Evolutionary conservation across 768 basidiomycete genomes (phyloP).

Genomic region (Hypholoma fasciculare): DNA sequence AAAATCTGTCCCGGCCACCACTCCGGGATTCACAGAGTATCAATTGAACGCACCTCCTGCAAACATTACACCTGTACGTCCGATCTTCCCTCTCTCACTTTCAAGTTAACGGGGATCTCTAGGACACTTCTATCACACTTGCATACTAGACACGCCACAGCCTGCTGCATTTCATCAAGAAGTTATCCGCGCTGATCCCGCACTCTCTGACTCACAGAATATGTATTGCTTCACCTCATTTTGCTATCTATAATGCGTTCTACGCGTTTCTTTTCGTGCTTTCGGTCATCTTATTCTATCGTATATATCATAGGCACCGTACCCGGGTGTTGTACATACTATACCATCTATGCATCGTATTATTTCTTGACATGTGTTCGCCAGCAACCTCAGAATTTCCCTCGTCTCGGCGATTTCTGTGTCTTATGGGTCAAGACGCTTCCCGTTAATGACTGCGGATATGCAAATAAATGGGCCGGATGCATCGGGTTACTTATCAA

Average conservation of each 20-base stretch:
- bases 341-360: background rate
- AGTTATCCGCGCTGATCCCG: background rate
- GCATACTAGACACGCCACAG: background rate
- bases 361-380: background rate
- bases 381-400: too few species aligned
- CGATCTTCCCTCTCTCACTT: background rate
- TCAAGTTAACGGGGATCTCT: background rate
- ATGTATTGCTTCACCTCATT: background rate
- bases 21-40: constrained; percentile 16
- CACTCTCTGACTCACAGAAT: background rate
- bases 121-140: constrained; percentile 3
- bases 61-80: constrained; percentile 8
- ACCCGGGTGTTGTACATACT: background rate
- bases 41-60: constrained; percentile 11
- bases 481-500: too few species aligned
- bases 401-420: too few species aligned
- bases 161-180: background rate
- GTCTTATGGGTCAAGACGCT: too few species aligned
- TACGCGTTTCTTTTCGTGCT: background rate
- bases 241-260: background rate
- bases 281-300: background rate
- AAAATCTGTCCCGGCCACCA: background rate
- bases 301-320: background rate
- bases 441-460: too few species aligned
- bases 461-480: too few species aligned